phyloP scores from a whole-genome alignment of 108 stramenopile species.

The Mayamaea pseudoterrestris region DNA sequence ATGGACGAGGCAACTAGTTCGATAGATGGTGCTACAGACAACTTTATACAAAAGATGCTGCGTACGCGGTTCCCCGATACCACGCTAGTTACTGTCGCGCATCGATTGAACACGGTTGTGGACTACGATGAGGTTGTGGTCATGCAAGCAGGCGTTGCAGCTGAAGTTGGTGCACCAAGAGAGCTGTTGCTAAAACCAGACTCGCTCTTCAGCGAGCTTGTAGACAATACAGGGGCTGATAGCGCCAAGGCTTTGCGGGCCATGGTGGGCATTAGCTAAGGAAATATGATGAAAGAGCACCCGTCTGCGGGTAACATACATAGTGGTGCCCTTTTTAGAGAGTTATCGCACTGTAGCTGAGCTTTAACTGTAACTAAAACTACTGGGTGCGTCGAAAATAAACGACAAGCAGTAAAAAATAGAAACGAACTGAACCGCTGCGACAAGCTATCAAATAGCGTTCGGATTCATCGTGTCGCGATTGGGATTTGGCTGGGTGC shows the following conservation, averaged over 20 bases:
- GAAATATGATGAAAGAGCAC: no score
- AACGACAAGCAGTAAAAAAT: no score
- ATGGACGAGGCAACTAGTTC: conserved; percentile 83
- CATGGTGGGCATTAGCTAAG: no score
- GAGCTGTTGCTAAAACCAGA: conserved; percentile 44
- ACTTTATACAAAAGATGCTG: conserved; percentile 80
- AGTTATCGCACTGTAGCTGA: no score
- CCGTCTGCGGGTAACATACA: no score
- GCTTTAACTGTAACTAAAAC: no score
- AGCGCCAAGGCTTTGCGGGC: conserved; percentile 41
- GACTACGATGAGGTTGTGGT: conserved; percentile 88
- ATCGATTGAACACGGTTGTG: conserved; percentile 89
- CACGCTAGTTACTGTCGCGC: conserved; percentile 90
- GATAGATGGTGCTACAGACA: conserved; percentile 66
- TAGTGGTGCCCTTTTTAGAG: no score
- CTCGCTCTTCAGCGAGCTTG: conserved; percentile 69
- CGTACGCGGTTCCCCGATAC: conserved; percentile 67
- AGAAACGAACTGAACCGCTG: no score
- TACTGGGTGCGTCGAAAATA: no score
- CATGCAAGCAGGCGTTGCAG: conserved; percentile 75
- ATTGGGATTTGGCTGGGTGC: no score
- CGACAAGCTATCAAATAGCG: no score
- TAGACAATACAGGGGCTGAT: conserved; percentile 68
- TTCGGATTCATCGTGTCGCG: no score
- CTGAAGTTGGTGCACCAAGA: conserved; percentile 73